Conservation (phyloP, 2,329 filamentous ascomycete genomes). For the Alternaria solani region DNA sequence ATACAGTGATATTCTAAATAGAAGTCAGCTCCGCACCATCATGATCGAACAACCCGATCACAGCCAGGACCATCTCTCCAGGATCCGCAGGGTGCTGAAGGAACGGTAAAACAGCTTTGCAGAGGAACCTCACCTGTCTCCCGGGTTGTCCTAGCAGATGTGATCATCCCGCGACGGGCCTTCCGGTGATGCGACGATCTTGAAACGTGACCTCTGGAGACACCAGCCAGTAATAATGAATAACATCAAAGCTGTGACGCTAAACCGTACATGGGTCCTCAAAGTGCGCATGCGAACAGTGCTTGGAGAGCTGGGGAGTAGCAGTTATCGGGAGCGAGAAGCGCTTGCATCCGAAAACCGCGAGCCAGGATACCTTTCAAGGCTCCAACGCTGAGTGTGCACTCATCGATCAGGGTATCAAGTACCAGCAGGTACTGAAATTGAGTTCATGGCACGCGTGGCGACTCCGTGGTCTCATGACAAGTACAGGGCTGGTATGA, state of each 20-base stretch:
- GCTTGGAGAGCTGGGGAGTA: not conserved
- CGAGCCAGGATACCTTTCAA: not conserved
- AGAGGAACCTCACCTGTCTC: not conserved
- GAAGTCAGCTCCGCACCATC: not conserved
- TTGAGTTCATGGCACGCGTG: not conserved
- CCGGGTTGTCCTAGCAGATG: constrained; percentile 9
- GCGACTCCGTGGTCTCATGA: not conserved
- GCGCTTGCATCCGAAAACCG: not conserved
- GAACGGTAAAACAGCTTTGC: not conserved
- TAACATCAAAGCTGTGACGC: not conserved
- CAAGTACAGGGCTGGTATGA: not conserved
- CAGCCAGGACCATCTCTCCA: not conserved
- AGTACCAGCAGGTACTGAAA: not conserved
- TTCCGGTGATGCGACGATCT: constrained; percentile 17
- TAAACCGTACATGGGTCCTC: not conserved
- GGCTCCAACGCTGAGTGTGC: not conserved
- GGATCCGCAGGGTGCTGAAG: not conserved
- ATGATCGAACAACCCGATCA: not conserved
- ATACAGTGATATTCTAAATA: not conserved
- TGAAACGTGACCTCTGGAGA: constrained; percentile 11
- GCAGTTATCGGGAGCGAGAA: not conserved
- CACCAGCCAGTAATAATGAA: constrained; percentile 3
- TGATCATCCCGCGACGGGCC: constrained; percentile 12
- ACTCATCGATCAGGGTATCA: not conserved
- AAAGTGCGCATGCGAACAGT: not conserved